Conservation (phyloP, 2,329 filamentous ascomycete species). For the Epichloe aotearoae region DNA sequence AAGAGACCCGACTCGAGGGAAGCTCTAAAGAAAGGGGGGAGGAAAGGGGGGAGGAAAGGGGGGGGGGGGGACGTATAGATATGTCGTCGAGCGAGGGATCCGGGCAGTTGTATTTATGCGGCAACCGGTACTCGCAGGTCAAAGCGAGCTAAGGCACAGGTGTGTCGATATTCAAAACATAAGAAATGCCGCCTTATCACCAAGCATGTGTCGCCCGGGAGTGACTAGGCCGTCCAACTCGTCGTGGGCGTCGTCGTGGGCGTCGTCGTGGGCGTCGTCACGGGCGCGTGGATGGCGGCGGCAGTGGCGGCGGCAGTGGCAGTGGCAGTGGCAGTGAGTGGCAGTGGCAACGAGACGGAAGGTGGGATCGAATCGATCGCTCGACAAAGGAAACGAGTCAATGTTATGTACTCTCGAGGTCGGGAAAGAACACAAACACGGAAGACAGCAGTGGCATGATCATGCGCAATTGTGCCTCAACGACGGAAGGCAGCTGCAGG, state of each 20-base stretch:
- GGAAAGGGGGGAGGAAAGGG: background rate
- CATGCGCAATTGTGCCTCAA: background rate
- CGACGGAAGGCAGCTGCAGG: background rate
- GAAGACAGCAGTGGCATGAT: background rate
- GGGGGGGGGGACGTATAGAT: too few relatives aligned
- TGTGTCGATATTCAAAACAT: background rate
- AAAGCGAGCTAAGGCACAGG: background rate
- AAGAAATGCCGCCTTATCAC: background rate
- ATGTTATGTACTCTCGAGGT: background rate
- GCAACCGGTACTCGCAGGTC: background rate
- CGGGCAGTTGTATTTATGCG: background rate
- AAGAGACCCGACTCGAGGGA: slow-evolving; percentile 13
- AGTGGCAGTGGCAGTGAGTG: background rate
- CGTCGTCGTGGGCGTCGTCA: background rate
- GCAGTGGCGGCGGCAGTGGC: background rate
- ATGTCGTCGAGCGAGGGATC: background rate
- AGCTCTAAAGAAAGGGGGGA: background rate
- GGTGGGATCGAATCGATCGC: background rate
- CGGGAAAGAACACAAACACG: background rate
- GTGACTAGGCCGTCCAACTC: background rate
- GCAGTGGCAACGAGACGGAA: background rate
- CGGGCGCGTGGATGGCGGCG: background rate
- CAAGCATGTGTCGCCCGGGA: background rate
- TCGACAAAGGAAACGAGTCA: background rate
- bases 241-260: background rate